Evolutionary conservation across 2,329 filamentous ascomycete species (phyloP), one percentile per base, ranked within the genome.

Genomic region (Rhynchosporium secalis): DNA sequence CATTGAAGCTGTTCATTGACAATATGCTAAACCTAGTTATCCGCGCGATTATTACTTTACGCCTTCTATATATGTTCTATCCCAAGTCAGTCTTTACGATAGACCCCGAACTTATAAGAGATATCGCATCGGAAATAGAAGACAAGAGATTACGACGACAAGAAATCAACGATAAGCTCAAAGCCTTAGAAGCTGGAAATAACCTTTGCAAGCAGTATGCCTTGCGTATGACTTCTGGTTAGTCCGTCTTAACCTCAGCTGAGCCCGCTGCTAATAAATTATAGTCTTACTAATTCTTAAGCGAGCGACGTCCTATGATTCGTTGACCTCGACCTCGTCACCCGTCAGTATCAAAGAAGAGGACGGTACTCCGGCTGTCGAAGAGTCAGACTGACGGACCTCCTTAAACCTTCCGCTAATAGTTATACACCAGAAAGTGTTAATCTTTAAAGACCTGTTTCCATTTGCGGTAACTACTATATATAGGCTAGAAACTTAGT

Each of bases 21-120:
- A 67, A 67, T 43, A 63, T 67, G 8, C 65, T 58, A 36, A 64
- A 62, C 15, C 52, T 67, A n/a, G 58, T 61, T 28, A 58, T 67
- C 29, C 61, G 57, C 13, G 61, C 61, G 26, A 51, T 56, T 48
- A 65, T 66, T 52, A 41, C 58, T 36, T 63, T 55, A 20, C 49
- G 58, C 6, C 41, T 66, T 10, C 49, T 57, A 43, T 60, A 52
- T 9, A 43, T 63, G 49, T 57, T 66, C 13, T 62, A 62, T 52
- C 62, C 65, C 41, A 65, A 52, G 10, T 40, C 56, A 41, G 56
- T 66, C 29, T 62, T 65, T 59, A 54, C 45, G n/a, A 66, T 65
- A 62, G 13, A 62, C 45, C n/a, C 51, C 4, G 60, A 61, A 15
- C 51, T 61, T 12, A 47, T 66, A 6, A 60, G 38, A 13, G 47